These are phyloP conservation scores for Sphaerulina populicola DNA, from an alignment of 2,329 filamentous ascomycete species.

Conservation along the genomic window DNA sequence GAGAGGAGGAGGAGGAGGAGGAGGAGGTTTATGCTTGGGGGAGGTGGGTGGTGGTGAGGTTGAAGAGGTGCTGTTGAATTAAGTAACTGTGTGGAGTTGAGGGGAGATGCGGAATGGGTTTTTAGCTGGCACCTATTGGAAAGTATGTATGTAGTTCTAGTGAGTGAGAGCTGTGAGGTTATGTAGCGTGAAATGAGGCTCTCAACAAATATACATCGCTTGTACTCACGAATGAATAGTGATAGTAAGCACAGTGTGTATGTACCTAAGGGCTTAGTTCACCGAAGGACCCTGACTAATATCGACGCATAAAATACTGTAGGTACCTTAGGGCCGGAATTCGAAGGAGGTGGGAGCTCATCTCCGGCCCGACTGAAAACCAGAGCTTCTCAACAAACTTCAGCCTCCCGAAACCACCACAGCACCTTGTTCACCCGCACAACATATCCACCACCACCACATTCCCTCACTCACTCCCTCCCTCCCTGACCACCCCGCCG, in stretches of 20 bases:
- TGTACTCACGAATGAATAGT: neutral
- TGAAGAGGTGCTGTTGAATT: neutral
- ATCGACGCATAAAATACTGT: neutral
- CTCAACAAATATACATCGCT: neutral
- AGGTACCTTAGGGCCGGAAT: neutral
- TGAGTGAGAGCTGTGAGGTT: no score
- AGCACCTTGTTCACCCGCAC: no score
- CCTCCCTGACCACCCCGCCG: neutral
- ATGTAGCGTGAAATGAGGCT: no score
- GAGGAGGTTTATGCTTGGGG: constrained; percentile 11
- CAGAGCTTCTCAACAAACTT: neutral
- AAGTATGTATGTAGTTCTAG: no score
- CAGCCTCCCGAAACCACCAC: no score
- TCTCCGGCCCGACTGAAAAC: neutral
- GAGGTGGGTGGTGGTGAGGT: constrained; percentile 13
- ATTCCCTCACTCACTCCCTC: no score
- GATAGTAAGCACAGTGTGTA: neutral
- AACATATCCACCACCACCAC: neutral
- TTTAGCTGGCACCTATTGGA: neutral
- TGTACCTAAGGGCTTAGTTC: neutral
- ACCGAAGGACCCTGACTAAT: neutral
- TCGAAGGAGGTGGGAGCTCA: neutral
- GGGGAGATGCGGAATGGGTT: neutral
- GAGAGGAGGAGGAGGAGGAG: neutral
- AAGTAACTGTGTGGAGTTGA: neutral